Conservation (phyloP, 495 filamentous ascomycete species). For the Chaetomidium leptoderma region DNA sequence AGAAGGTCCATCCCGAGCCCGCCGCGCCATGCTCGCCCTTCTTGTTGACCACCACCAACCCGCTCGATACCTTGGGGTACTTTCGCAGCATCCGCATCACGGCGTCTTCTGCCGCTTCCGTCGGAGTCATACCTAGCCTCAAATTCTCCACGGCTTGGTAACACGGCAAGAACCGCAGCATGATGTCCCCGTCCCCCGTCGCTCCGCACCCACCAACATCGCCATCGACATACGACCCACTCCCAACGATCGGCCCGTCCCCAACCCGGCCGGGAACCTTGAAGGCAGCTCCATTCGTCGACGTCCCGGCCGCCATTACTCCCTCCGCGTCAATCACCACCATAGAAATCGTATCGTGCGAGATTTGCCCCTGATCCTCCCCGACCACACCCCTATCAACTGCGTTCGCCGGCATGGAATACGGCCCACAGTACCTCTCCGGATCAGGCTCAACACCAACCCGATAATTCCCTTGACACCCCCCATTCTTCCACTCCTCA, state of each 20-base stretch:
- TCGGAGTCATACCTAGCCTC: conserved; percentile 40
- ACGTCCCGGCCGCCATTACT: conserved; percentile 45
- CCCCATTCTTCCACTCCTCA: conserved; percentile 34
- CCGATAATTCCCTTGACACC: conserved; percentile 43
- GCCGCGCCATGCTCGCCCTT: conserved; percentile 44
- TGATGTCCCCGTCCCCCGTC: conserved; percentile 48
- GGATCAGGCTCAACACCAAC: conserved; percentile 38
- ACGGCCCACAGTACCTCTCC: conserved; percentile 38
- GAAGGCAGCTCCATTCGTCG: conserved; percentile 46
- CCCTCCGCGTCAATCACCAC: conserved; percentile 37
- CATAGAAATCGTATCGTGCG: conserved; percentile 49
- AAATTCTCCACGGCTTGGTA: conserved; percentile 49
- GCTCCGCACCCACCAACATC: conserved; percentile 48
- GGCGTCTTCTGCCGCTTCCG: conserved; percentile 42
- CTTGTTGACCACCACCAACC: conserved; percentile 43
- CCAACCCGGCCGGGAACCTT: conserved; percentile 48
- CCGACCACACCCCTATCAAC: not conserved
- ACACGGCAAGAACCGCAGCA: conserved; percentile 51
- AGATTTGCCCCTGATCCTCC: conserved; percentile 3
- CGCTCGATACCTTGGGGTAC: conserved; percentile 41
- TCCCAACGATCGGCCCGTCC: conserved; percentile 47
- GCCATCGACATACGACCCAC: conserved; percentile 48
- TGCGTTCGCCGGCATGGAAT: conserved; percentile 25
- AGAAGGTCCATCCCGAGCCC: conserved; percentile 46
- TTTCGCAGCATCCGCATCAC: conserved; percentile 43